Conservation (phyloP, 257 asterid genomes). For the Sherardia arvensis region DNA sequence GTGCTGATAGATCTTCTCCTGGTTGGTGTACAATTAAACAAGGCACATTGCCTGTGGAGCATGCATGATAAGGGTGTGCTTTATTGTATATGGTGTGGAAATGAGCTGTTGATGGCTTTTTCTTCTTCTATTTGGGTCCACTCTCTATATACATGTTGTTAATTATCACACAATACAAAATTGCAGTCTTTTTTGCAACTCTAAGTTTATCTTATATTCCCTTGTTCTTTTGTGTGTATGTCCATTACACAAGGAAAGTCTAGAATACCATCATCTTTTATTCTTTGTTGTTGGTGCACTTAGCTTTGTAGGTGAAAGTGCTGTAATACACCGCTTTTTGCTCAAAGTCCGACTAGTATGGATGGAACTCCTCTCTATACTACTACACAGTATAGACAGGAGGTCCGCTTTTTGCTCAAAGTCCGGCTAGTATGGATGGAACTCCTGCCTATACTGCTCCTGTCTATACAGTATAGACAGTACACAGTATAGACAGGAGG, state of each 20-base stretch:
- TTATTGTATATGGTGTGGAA: slow-evolving; percentile 9
- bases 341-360: too few relatives aligned
- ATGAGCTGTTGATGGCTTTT: slow-evolving; percentile 35
- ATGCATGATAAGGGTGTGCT: slow-evolving; percentile 12
- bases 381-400: too few relatives aligned
- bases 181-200: background rate
- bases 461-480: too few relatives aligned
- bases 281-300: background rate
- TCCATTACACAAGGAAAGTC: background rate
- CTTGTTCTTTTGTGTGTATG: background rate
- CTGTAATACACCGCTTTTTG: too few relatives aligned
- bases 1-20: slow-evolving; percentile 2
- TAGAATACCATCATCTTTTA: background rate
- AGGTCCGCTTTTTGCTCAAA: too few relatives aligned
- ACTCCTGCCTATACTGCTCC: too few relatives aligned
- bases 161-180: slow-evolving; percentile 5
- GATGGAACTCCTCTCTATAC: too few relatives aligned
- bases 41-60: slow-evolving; percentile 4
- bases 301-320: too few relatives aligned
- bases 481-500: too few relatives aligned
- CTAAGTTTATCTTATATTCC: background rate
- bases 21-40: slow-evolving; percentile 6
- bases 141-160: background rate
- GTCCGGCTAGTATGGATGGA: too few relatives aligned
- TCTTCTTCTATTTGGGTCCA: slow-evolving; percentile 12